Evolutionary conservation across 306 rosid species (phyloP), one percentile per base, ranked within the genome.

Genomic region (Dalbergia oliveri): DNA sequence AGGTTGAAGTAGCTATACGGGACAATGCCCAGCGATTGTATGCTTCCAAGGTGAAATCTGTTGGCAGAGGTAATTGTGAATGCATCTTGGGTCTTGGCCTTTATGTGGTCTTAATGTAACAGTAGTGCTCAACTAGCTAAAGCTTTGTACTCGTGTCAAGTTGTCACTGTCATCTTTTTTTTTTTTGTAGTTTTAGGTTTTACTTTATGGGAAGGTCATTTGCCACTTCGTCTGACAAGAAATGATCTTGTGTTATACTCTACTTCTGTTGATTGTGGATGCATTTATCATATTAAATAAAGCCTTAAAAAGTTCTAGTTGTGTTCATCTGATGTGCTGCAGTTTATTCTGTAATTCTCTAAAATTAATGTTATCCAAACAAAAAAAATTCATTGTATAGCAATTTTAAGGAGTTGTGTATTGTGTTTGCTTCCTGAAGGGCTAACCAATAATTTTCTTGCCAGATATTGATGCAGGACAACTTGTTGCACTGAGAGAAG

Each of bases 1-100:
- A 96, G 99, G 91, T 93, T 83, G 98, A 91, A 87, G 90, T 96
- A 73, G 98, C 99, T 77, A 79, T 93, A 57, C 97, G 99, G 33
- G 98, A 96, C 81, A 93, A 93, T 90, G 99, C 98, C 34, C 97
- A 91, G 85, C 81, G 93, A 33, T 76, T 96, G 81, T 96, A 87
- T 80, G 88, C 97, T 87, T 86, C 97, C 72, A 90, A 84, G 87
- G 88, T 96, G 78, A 89, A 92, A 73, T 89, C 90, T 33, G 81
- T 91, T 80, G 90, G 94, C 86, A 89, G 90, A 88, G 99, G 99
- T 95, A 95, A 73, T 66, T 74, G 43, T 59, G 49, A 66, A 75
- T 75, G 45, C 54, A 11, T 73, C 72, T 15, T 45, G 75, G 41
- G 9, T 73, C 72, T 16, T 45, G 75, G 41, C 16, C 76, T 33